Evolutionary conservation across 345 rosid species (phyloP).

Genomic region (Citrus inodora): DNA sequence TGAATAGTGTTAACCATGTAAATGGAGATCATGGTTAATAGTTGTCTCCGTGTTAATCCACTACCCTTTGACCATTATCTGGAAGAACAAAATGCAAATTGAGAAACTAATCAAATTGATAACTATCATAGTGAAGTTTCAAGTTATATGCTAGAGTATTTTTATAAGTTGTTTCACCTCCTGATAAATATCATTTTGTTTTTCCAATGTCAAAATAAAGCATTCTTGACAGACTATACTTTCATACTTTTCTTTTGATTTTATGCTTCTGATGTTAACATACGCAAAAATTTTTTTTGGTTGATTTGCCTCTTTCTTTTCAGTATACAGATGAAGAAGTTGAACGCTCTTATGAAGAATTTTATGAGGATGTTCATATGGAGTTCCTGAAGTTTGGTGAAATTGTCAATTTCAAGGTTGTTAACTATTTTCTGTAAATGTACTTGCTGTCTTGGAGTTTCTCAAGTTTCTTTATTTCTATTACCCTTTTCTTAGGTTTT

Average conservation of each 20-base stretch:
- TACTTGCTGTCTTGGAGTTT: neutral
- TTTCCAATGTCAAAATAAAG: neutral
- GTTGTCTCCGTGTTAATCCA: neutral
- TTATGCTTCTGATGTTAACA: neutral
- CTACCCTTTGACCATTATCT: neutral
- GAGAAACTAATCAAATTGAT: neutral
- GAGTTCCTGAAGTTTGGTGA: constrained; percentile 96
- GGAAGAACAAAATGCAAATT: neutral
- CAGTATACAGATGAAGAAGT: constrained; percentile 96
- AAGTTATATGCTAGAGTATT: neutral
- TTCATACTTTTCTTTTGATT: neutral
- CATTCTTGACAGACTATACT: neutral
- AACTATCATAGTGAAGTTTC: neutral
- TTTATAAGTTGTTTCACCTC: neutral
- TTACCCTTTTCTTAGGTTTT: neutral
- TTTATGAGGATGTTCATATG: constrained; percentile 96
- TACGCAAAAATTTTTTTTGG: neutral
- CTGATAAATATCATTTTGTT: neutral
- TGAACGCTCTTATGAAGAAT: constrained; percentile 76
- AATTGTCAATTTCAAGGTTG: constrained; percentile 92
- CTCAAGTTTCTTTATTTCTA: neutral
- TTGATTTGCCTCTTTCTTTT: constrained; percentile 26
- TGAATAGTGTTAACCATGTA: neutral
- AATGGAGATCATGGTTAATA: neutral
- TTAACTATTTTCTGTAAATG: constrained; percentile 12